Base-by-base conservation (phyloP, 2,329 filamentous ascomycete species). In the Trichoderma sp. region DNA sequence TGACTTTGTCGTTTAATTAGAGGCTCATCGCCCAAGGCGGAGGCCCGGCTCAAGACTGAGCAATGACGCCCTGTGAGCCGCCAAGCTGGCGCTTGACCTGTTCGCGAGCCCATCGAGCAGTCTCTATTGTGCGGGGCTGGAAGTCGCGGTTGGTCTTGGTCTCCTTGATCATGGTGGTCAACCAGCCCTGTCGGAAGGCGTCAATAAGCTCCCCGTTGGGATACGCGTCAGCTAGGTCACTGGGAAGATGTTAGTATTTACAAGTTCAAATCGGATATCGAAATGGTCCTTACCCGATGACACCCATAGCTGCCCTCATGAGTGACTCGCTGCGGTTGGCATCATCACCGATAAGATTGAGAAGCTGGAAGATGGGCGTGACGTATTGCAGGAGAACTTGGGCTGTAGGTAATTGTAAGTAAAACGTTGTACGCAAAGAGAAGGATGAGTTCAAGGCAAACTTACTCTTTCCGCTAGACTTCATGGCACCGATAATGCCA, bases 41-140 rank as follows among this genome's bases (percentile, higher is more conserved):
- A 37, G 28, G 21, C 11, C 6, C 5, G 13, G 43, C 68, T 78
- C 74, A 86, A 72, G 81, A 81, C 74, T 85, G 82, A 66, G 82
- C 79, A 84, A 88, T 87, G 74, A 86, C 82, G 66, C 74, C 71
- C 79, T 82, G 74, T 77, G 78, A 60, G 72, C 87, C 87, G 69
- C 86, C 86, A 64, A 90, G 82, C 81, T 99, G 96, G 75, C 93
- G 91, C 87, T 97, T 98, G 79, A 98, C 94, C 80, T 97, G 94
- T 82, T 98, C 96, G 70, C 95, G 91, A 72, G 96, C 94, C 96
- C 96, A 99, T 75, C 95, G 91, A 77, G 96, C 96, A 58, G 96
- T 98, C 73, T 97, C 93, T 73, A 96, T 90, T 4, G 96, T 99
- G 72, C 94, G 91, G 32, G 87, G 77, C 74, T 90, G 87, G 83